phyloP scores from a whole-genome alignment of 441 rosid genomes.

The Kokia cookei region DNA sequence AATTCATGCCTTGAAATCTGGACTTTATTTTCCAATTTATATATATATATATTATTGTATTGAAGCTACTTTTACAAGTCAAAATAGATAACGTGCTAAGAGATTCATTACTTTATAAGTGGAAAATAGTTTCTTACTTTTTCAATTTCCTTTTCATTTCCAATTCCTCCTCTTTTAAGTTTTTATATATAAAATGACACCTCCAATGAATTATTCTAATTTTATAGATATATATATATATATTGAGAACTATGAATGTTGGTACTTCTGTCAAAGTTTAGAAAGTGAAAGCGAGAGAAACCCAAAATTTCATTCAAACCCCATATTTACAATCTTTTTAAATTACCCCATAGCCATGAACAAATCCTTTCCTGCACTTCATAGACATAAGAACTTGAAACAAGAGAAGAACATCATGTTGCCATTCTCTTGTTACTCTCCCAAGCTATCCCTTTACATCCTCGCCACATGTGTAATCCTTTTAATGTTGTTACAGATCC shows the following conservation, averaged over 20 bases:
- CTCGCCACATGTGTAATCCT: conserved; percentile 24
- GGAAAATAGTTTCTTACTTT: neutral
- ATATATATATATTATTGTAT: too few relatives aligned
- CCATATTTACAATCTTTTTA: neutral
- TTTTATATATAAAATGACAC: too few relatives aligned
- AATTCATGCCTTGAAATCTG: too few relatives aligned
- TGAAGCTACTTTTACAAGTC: too few relatives aligned
- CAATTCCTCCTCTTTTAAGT: too few relatives aligned
- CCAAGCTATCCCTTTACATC: conserved; percentile 28
- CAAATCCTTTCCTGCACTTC: neutral
- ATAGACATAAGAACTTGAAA: neutral
- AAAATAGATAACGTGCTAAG: too few relatives aligned
- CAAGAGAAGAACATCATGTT: neutral
- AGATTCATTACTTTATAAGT: neutral
- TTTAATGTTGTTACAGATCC: conserved; percentile 43
- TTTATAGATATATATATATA: too few relatives aligned
- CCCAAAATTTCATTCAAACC: neutral
- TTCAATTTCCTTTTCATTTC: neutral
- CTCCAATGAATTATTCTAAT: too few relatives aligned
- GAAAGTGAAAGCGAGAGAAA: neutral
- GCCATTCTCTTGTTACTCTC: conserved; percentile 17
- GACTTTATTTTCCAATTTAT: too few relatives aligned
- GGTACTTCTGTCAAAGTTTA: too few relatives aligned
- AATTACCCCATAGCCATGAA: neutral
- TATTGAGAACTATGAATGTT: too few relatives aligned